phyloP scores from a whole-genome alignment of 192 early-diverging fungal genomes.

The Podila epicladia region DNA sequence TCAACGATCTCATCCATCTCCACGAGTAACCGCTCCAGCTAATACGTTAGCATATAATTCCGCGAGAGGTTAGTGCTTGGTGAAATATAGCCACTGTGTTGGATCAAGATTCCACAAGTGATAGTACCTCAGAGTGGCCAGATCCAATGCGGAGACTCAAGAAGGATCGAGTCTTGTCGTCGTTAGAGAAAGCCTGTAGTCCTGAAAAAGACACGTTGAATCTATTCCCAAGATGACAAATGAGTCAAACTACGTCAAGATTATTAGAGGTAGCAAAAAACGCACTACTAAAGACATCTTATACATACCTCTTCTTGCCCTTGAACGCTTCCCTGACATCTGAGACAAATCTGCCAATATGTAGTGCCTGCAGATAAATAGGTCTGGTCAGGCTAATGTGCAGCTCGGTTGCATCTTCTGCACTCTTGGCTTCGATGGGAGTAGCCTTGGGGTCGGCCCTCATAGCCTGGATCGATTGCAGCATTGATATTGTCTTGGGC shows the following conservation, averaged over 20 bases:
- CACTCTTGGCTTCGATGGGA: constrained; percentile 10
- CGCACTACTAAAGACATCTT: neutral
- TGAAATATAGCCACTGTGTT: neutral
- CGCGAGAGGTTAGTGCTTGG: neutral
- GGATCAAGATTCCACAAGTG: neutral
- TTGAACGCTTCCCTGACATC: constrained; percentile 35
- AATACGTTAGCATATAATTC: neutral
- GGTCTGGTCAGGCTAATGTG: constrained; percentile 44
- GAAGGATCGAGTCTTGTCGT: constrained; percentile 38
- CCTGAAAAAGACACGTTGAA: constrained; percentile 37
- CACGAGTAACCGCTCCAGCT: constrained; percentile 29
- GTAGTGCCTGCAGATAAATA: constrained; percentile 35
- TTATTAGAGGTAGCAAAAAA: neutral
- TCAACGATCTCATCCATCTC: constrained; percentile 39
- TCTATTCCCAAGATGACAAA: constrained; percentile 2
- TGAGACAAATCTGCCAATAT: constrained; percentile 23
- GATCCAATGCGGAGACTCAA: constrained; percentile 41
- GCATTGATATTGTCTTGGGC: constrained; percentile 20
- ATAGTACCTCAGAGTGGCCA: constrained; percentile 34
- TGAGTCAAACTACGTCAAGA: neutral
- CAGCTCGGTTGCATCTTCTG: constrained; percentile 28
- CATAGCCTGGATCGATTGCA: constrained; percentile 20
- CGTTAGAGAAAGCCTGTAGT: constrained; percentile 38
- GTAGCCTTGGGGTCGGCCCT: neutral
- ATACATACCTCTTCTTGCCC: constrained; percentile 13